A percentile compares a stretch with the other conserved stretches of the same genome.
Conservation (phyloP, 805 yeast genomes). For the Monosporozyma solicola region DNA sequence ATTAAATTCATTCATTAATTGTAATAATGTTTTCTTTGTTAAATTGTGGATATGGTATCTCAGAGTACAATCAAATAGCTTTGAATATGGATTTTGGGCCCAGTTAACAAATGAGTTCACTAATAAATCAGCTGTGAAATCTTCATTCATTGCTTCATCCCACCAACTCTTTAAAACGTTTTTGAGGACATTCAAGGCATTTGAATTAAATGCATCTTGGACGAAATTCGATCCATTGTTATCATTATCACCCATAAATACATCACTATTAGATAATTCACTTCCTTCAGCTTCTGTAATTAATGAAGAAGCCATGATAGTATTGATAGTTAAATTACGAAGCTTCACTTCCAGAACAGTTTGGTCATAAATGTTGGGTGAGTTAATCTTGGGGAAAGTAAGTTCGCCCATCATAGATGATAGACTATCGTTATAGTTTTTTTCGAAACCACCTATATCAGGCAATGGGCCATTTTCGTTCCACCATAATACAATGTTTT, state of each 20-base stretch:
- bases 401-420: constrained; percentile 41
- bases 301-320: constrained; percentile 74
- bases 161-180: constrained; percentile 82
- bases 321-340: constrained; percentile 74
- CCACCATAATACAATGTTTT: constrained; percentile 88
- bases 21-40: constrained; percentile 72
- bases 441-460: constrained; percentile 76
- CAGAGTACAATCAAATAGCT: constrained; percentile 65
- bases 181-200: constrained; percentile 64
- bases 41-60: constrained; percentile 83
- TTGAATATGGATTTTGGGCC: constrained; percentile 72
- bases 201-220: constrained; percentile 72
- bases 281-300: constrained; percentile 86
- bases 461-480: constrained; percentile 61
- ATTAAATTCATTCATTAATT: constrained; percentile 66
- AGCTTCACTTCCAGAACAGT: constrained; percentile 72
- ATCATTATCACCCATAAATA: constrained; percentile 21
- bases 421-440: constrained; percentile 42
- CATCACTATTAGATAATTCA: constrained; percentile 48
- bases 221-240: constrained; percentile 37
- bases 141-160: constrained; percentile 71
- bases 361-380: constrained; percentile 69
- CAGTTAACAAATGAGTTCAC: constrained; percentile 75
- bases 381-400: constrained; percentile 62
- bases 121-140: constrained; percentile 70